These are phyloP conservation scores for Talaromyces ruber DNA, from an alignment of 495 filamentous ascomycete genomes.

Conservation along the genomic window DNA sequence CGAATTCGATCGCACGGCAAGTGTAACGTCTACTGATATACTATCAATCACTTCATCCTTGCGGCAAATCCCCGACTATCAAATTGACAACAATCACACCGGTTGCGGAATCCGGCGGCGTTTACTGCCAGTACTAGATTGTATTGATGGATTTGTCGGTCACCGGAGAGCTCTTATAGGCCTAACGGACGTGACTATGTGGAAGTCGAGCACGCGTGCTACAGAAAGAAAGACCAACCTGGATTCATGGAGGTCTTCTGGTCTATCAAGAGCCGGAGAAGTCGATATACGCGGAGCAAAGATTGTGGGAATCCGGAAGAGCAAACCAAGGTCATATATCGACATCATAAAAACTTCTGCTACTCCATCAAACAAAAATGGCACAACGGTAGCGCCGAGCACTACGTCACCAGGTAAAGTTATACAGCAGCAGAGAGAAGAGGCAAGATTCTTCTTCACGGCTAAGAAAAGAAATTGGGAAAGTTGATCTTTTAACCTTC, in stretches of 20 bases:
- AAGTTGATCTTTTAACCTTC: neutral
- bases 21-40: conserved; percentile 29
- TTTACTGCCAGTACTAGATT: conserved; percentile 59
- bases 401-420: neutral
- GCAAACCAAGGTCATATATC: neutral
- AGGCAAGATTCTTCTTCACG: conserved; percentile 30
- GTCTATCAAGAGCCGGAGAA: conserved; percentile 13
- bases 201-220: conserved; percentile 6
- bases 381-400: conserved; percentile 6
- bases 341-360: neutral
- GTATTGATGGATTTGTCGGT: conserved; percentile 55
- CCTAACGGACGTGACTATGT: conserved; percentile 43
- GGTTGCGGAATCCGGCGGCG: conserved; percentile 69
- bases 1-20: neutral
- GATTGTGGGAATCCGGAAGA: conserved; percentile 15
- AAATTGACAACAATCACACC: conserved; percentile 67
- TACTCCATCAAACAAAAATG: neutral
- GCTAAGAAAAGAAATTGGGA: conserved; percentile 35
- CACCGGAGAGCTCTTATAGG: conserved; percentile 60
- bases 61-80: conserved; percentile 62
- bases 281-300: conserved; percentile 25
- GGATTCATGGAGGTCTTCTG: conserved; percentile 19
- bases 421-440: conserved; percentile 17
- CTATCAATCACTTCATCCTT: conserved; percentile 42
- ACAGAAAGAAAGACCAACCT: neutral